These are phyloP conservation scores for Rhynchospora tenuis DNA, from an alignment of 176 grass and related monocot genomes.

Conservation along the genomic window DNA sequence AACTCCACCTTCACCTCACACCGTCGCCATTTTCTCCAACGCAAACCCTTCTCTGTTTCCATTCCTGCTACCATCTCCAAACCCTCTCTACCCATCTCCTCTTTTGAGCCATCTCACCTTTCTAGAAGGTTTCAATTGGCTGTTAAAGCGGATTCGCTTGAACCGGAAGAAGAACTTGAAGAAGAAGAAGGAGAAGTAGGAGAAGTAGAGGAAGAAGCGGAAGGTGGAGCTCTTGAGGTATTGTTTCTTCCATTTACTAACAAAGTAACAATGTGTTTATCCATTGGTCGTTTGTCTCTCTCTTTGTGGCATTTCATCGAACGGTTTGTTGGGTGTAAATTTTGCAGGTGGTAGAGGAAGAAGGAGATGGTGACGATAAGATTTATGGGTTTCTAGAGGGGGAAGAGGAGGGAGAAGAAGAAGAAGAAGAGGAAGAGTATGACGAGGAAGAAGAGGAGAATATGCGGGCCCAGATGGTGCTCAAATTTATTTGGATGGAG, in stretches of 20 bases:
- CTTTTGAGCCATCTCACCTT: neutral
- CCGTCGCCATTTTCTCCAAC: neutral
- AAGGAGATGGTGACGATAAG: neutral
- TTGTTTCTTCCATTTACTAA: neutral
- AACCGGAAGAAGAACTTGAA: neutral
- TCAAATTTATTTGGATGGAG: conserved; percentile 97
- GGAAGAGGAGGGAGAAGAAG: neutral
- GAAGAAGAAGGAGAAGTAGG: neutral
- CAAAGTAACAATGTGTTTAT: neutral
- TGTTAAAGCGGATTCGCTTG: neutral
- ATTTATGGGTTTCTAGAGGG: neutral
- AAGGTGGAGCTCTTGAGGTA: neutral
- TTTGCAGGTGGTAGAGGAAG: neutral
- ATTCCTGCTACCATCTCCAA: neutral
- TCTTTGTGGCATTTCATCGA: conserved; percentile 7
- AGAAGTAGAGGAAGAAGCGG: neutral
- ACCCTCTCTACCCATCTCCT: neutral
- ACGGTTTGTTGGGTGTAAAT: neutral
- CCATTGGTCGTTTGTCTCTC: neutral
- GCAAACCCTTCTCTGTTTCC: conserved; percentile 17
- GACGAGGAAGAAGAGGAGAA: neutral
- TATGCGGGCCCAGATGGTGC: conserved; percentile 16
- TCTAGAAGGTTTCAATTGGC: conserved; percentile 18
- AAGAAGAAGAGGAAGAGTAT: neutral
- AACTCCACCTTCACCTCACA: neutral